Conservation (phyloP, 1,139 yeast genomes). For the Candida dubliniensis region DNA sequence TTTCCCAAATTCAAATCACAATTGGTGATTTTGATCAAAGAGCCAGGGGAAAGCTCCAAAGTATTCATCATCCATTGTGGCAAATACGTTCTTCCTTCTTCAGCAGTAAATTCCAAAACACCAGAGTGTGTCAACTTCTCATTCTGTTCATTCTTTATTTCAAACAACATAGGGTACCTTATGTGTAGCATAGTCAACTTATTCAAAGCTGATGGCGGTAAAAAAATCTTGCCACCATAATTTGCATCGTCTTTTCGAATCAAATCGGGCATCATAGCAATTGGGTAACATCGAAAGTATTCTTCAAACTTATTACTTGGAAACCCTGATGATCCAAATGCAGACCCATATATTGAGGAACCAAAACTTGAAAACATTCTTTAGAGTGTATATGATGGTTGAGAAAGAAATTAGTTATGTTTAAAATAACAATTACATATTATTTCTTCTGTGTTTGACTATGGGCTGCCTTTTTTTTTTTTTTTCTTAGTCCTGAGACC, state of each 20-base stretch:
- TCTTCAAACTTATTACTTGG: constrained; percentile 58
- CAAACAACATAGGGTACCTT: constrained; percentile 94
- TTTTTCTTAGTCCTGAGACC: too few relatives aligned
- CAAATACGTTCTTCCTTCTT: constrained; percentile 90
- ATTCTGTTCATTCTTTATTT: constrained; percentile 67
- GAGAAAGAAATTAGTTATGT: not conserved
- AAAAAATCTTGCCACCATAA: constrained; percentile 93
- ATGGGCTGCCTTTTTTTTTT: too few relatives aligned
- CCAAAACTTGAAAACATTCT: constrained; percentile 50
- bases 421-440: too few relatives aligned
- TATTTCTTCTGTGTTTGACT: too few relatives aligned
- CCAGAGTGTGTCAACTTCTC: constrained; percentile 76
- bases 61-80: constrained; percentile 98
- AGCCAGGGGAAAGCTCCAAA: constrained; percentile 71
- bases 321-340: constrained; percentile 27
- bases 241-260: constrained; percentile 80
- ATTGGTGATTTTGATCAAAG: constrained; percentile 68
- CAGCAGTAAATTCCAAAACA: constrained; percentile 93
- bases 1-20: constrained; percentile 83
- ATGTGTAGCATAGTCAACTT: constrained; percentile 84
- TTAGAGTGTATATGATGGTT: not conserved
- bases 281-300: constrained; percentile 88
- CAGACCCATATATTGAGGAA: constrained; percentile 39
- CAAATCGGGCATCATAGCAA: constrained; percentile 85
- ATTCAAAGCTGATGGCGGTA: constrained; percentile 91